These are phyloP conservation scores for Clathrus columnatus DNA, from an alignment of 768 basidiomycete species.

Conservation along the genomic window DNA sequence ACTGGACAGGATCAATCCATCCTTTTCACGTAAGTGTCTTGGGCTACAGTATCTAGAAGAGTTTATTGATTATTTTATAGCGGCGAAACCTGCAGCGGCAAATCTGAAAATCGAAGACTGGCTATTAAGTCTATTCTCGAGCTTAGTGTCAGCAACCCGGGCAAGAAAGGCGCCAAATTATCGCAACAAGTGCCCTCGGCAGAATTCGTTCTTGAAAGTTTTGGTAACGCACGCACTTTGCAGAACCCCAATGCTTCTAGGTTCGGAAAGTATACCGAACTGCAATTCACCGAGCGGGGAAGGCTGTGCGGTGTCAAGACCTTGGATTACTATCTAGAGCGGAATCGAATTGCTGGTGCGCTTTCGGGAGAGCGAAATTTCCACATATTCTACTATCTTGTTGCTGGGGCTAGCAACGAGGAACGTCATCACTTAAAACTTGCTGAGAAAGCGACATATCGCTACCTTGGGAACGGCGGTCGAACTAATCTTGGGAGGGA, in stretches of 20 bases:
- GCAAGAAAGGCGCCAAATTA: slow-evolving; percentile 92
- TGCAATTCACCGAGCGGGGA: slow-evolving; percentile 92
- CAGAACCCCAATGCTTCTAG: slow-evolving; percentile 94
- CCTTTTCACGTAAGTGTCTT: slow-evolving; percentile 59
- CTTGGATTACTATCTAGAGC: slow-evolving; percentile 92
- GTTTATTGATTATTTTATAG: slow-evolving; percentile 31
- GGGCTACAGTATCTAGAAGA: not conserved
- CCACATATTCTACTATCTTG: slow-evolving; percentile 95
- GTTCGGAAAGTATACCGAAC: slow-evolving; percentile 96
- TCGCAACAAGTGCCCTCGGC: slow-evolving; percentile 80
- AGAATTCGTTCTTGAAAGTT: slow-evolving; percentile 91
- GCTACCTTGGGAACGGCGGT: slow-evolving; percentile 70
- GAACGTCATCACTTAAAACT: slow-evolving; percentile 86
- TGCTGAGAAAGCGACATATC: slow-evolving; percentile 69
- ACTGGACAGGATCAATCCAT: slow-evolving; percentile 91
- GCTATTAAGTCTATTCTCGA: slow-evolving; percentile 90
- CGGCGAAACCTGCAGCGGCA: slow-evolving; percentile 89
- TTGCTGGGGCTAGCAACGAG: slow-evolving; percentile 81
- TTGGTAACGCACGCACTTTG: slow-evolving; percentile 86
- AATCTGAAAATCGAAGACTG: slow-evolving; percentile 85
- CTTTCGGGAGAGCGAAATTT: slow-evolving; percentile 94
- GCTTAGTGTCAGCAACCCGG: slow-evolving; percentile 75
- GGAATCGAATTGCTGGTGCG: slow-evolving; percentile 78
- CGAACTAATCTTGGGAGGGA: slow-evolving; percentile 44
- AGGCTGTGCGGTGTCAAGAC: slow-evolving; percentile 86